These are phyloP conservation scores for Cyberlindnera americana DNA, from an alignment of 805 yeast genomes.

Conservation along the genomic window DNA sequence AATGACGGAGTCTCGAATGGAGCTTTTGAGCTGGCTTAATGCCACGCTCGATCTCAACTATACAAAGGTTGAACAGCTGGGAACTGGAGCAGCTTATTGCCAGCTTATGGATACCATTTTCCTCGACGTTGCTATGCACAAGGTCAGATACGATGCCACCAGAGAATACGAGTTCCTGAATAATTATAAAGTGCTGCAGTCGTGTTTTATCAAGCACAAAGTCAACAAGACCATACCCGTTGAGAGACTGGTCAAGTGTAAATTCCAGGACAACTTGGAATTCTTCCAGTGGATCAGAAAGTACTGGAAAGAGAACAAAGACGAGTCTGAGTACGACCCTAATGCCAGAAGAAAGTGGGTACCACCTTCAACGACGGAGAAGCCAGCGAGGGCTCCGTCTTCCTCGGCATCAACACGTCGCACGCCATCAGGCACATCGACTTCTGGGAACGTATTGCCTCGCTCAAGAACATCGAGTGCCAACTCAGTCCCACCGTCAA, in stretches of 20 bases:
- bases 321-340: slow-evolving; percentile 71
- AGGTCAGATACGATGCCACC: slow-evolving; percentile 68
- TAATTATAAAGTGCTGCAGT: slow-evolving; percentile 84
- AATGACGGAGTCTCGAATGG: slow-evolving; percentile 67
- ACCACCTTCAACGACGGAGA: slow-evolving; percentile 13
- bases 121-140: slow-evolving; percentile 76
- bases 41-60: slow-evolving; percentile 59
- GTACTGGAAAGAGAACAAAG: slow-evolving; percentile 75
- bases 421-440: slow-evolving; percentile 13
- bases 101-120: slow-evolving; percentile 84
- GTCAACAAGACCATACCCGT: slow-evolving; percentile 77
- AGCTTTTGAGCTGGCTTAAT: slow-evolving; percentile 83
- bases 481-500: slow-evolving; percentile 12
- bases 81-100: slow-evolving; percentile 93
- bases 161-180: slow-evolving; percentile 73
- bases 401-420: slow-evolving; percentile 13
- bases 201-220: slow-evolving; percentile 66
- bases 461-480: slow-evolving; percentile 12
- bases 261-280: slow-evolving; percentile 91
- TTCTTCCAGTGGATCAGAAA: slow-evolving; percentile 88
- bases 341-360: slow-evolving; percentile 44
- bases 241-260: slow-evolving; percentile 77
- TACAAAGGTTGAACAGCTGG: slow-evolving; percentile 86
- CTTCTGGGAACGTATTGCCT: slow-evolving; percentile 10
- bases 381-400: slow-evolving; percentile 3